phyloP scores from a whole-genome alignment of 768 basidiomycete genomes.

The Leccinum ochraceum region DNA sequence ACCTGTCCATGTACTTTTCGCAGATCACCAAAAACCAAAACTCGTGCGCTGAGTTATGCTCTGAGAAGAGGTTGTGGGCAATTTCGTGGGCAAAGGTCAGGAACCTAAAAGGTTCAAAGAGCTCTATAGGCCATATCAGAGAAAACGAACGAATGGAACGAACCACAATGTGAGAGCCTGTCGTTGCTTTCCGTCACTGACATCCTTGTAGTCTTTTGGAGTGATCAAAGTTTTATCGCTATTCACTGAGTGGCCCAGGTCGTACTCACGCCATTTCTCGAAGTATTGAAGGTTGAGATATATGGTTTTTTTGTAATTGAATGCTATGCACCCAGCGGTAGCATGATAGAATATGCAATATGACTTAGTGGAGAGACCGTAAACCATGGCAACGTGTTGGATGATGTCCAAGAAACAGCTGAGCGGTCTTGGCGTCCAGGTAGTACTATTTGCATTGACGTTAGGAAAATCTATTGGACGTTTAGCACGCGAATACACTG shows the following conservation, averaged over 20 bases:
- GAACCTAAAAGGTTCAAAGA: neutral
- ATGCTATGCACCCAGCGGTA: slow-evolving; percentile 76
- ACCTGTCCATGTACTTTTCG: neutral
- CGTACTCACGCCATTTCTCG: slow-evolving; percentile 74
- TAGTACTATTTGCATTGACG: slow-evolving; percentile 42
- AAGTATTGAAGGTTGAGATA: slow-evolving; percentile 87
- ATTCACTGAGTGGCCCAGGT: neutral
- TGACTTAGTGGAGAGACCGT: slow-evolving; percentile 64
- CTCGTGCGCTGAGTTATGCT: neutral
- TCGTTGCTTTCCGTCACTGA: neutral
- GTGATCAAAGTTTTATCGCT: neutral
- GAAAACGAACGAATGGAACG: neutral
- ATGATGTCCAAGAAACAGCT: slow-evolving; percentile 72
- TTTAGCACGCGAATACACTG: neutral
- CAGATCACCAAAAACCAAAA: slow-evolving; percentile 1
- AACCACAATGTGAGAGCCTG: slow-evolving; percentile 5
- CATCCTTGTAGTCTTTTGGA: slow-evolving; percentile 8
- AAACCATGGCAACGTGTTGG: slow-evolving; percentile 62
- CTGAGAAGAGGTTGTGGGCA: neutral
- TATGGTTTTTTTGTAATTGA: slow-evolving; percentile 82
- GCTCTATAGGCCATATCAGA: neutral
- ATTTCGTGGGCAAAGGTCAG: neutral
- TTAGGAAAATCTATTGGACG: slow-evolving; percentile 51
- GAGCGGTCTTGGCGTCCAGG: slow-evolving; percentile 50
- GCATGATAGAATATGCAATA: slow-evolving; percentile 85